Evolutionary conservation across 1,284 basidiomycete genomes (phyloP).

Genomic region (Cutaneotrichosporon sp.): DNA sequence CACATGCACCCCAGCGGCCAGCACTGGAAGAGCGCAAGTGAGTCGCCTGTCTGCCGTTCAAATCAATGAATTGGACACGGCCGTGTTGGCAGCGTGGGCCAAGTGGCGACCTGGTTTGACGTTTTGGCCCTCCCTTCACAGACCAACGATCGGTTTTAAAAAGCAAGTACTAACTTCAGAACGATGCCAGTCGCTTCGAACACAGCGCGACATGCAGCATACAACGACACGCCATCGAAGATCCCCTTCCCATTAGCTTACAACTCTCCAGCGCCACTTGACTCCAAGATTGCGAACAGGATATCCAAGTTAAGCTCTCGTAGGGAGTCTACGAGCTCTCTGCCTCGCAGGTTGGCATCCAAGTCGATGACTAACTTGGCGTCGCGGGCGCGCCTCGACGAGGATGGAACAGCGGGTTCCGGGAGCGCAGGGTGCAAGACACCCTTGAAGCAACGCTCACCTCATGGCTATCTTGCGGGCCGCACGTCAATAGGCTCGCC

Average conservation of each 20-base stretch:
- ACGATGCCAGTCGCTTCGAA: conserved; percentile 26
- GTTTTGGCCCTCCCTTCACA: no score
- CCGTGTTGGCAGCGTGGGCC: no score
- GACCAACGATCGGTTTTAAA: no score
- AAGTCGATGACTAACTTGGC: conserved; percentile 45
- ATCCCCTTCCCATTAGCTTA: conserved; percentile 29
- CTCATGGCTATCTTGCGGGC: conserved; percentile 9
- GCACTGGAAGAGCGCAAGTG: conserved; percentile 36
- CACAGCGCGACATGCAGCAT: conserved; percentile 22
- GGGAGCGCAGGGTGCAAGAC: conserved; percentile 1
- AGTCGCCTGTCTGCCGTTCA: conserved; percentile 14
- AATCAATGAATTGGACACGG: background rate
- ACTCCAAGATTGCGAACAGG: conserved; percentile 10
- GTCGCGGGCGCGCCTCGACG: conserved; percentile 26
- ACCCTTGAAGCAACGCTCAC: background rate
- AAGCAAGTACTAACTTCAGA: conserved; percentile 11
- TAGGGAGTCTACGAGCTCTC: background rate
- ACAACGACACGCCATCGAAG: conserved; percentile 45
- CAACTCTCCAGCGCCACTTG: conserved; percentile 5
- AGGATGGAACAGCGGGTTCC: background rate
- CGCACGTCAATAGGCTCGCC: conserved; percentile 42
- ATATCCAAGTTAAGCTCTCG: conserved; percentile 4
- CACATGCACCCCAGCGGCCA: conserved; percentile 17
- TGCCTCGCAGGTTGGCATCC: conserved; percentile 18
- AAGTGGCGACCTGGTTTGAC: no score